A percentile compares a stretch with the other conserved stretches of the same genome.
phyloP scores from a whole-genome alignment of 495 filamentous ascomycete genomes.

The Clavariopsis aquatica region DNA sequence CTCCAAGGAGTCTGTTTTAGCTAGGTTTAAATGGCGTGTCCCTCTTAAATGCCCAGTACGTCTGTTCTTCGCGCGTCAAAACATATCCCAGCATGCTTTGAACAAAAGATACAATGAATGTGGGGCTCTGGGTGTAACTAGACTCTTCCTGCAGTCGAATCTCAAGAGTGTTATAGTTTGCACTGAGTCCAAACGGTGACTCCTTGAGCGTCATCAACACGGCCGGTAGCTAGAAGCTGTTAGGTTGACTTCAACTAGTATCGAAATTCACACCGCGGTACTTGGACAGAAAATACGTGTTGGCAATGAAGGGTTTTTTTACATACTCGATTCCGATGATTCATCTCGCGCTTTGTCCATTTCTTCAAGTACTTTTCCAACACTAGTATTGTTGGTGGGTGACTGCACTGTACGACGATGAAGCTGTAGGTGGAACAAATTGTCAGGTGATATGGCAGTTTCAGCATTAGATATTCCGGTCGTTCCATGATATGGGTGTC shows the following conservation, averaged over 20 bases:
- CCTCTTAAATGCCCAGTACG: conserved; percentile 22
- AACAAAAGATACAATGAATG: conserved; percentile 17
- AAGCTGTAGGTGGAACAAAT: neutral
- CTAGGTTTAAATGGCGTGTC: conserved; percentile 9
- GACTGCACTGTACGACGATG: conserved; percentile 16
- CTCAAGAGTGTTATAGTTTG: conserved; percentile 4
- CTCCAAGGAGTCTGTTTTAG: neutral
- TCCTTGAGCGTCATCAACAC: conserved; percentile 7
- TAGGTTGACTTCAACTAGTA: neutral
- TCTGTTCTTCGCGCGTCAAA: conserved; percentile 3
- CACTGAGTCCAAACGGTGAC: conserved; percentile 15
- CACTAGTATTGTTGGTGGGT: conserved; percentile 18
- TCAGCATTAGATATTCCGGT: conserved; percentile 23
- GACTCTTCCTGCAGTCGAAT: conserved; percentile 10
- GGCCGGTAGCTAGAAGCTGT: conserved; percentile 9
- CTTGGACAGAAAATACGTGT: neutral
- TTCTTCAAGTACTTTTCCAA: conserved; percentile 23
- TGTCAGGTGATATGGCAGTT: conserved; percentile 21
- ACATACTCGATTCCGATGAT: conserved; percentile 17
- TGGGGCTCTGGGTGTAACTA: conserved; percentile 11
- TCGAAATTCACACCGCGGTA: neutral
- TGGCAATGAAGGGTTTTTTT: neutral
- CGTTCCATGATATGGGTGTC: conserved; percentile 10
- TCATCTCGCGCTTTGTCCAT: conserved; percentile 26
- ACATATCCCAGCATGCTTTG: conserved; percentile 17